Evolutionary conservation across 306 rosid species (phyloP).

Genomic region (Sophora flavescens): DNA sequence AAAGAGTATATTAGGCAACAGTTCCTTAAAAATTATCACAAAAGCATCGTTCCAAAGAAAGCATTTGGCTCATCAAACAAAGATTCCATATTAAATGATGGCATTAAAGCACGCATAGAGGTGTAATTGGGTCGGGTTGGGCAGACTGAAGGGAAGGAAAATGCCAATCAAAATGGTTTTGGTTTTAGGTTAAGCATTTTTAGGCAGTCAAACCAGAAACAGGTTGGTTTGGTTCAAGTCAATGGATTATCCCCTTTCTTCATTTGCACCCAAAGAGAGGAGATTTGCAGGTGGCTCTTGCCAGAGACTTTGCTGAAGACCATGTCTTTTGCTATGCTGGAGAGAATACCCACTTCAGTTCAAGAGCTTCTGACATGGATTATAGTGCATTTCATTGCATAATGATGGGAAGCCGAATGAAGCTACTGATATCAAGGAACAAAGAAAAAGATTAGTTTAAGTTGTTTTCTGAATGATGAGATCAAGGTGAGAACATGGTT

Average conservation of each 20-base stretch:
- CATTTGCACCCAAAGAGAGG: conserved; percentile 41
- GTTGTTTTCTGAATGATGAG: too few relatives aligned
- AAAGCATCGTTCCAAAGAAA: neutral
- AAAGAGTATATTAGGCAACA: too few relatives aligned
- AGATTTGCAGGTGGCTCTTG: conserved; percentile 61
- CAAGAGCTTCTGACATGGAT: neutral
- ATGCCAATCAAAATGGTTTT: too few relatives aligned
- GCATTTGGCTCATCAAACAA: neutral
- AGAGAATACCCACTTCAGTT: neutral
- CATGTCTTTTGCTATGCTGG: neutral
- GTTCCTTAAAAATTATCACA: conserved; percentile 17
- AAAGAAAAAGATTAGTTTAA: too few relatives aligned
- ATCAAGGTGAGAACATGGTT: too few relatives aligned
- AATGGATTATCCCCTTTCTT: too few relatives aligned
- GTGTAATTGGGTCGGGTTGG: too few relatives aligned
- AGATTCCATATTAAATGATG: neutral
- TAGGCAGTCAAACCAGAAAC: too few relatives aligned
- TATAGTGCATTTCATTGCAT: conserved; percentile 37
- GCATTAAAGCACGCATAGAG: neutral
- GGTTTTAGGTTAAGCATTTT: too few relatives aligned
- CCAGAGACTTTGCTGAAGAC: conserved; percentile 43
- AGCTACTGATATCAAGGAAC: too few relatives aligned
- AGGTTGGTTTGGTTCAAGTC: too few relatives aligned
- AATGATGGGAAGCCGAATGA: neutral
- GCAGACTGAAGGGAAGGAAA: too few relatives aligned